Evolutionary conservation across 2,329 filamentous ascomycete genomes (phyloP).

Genomic region (Ophiostoma sp.): DNA sequence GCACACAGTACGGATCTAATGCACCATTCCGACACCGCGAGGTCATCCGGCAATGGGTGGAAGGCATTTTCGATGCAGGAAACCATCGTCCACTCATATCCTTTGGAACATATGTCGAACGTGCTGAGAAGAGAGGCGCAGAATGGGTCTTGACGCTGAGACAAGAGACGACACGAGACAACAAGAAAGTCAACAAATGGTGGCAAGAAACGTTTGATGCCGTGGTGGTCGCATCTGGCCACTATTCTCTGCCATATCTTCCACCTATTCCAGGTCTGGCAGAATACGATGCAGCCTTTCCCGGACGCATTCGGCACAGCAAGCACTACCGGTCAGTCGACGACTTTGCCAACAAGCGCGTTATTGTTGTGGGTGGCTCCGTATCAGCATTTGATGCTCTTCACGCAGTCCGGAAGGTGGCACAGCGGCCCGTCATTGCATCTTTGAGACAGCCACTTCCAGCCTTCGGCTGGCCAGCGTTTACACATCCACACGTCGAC

Average conservation of each 20-base stretch:
- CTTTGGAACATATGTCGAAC: conserved; percentile 63
- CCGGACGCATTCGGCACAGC: conserved; percentile 56
- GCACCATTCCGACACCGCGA: conserved; percentile 64
- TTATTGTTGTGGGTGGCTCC: conserved; percentile 63
- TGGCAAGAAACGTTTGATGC: conserved; percentile 64
- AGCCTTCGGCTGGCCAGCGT: conserved; percentile 39
- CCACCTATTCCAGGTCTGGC: conserved; percentile 47
- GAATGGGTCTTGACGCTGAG: conserved; percentile 55
- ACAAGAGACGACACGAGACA: conserved; percentile 27
- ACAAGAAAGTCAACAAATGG: conserved; percentile 51
- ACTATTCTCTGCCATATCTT: conserved; percentile 64
- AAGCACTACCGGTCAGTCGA: conserved; percentile 54
- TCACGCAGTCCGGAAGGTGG: conserved; percentile 33
- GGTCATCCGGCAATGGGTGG: conserved; percentile 56
- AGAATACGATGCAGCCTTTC: conserved; percentile 43
- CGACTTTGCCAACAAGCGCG: conserved; percentile 55
- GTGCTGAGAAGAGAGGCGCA: conserved; percentile 48
- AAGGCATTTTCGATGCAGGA: conserved; percentile 44
- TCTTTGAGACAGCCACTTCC: not conserved
- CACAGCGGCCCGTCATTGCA: not conserved
- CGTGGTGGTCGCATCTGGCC: conserved; percentile 65
- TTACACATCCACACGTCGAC: conserved; percentile 40
- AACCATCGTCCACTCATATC: conserved; percentile 31
- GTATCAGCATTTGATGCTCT: conserved; percentile 58
- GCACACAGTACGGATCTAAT: conserved; percentile 51